These are phyloP conservation scores for Antrodiella citrinella DNA, from an alignment of 768 basidiomycete species.

Conservation along the genomic window DNA sequence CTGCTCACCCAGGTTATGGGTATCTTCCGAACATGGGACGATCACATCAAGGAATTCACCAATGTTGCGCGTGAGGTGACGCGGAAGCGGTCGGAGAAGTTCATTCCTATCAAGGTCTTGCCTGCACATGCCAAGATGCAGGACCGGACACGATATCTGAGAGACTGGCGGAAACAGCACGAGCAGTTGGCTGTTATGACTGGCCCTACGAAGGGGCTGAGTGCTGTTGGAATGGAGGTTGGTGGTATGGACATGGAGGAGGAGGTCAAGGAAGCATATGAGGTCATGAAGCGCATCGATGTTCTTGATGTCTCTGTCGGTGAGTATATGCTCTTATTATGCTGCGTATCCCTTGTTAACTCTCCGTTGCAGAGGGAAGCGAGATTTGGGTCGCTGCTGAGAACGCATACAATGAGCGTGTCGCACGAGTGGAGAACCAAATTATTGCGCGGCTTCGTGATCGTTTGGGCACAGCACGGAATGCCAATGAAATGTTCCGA, in stretches of 20 bases:
- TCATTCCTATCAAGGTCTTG: constrained; percentile 93
- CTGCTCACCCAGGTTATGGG: constrained; percentile 66
- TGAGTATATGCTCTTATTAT: constrained; percentile 27
- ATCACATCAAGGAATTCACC: constrained; percentile 57
- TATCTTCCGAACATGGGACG: constrained; percentile 58
- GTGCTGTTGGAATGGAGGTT: constrained; percentile 63
- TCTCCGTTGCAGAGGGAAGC: constrained; percentile 71
- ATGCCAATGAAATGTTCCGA: constrained; percentile 99
- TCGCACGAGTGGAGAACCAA: constrained; percentile 96
- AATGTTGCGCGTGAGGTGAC: constrained; percentile 82
- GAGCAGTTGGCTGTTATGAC: constrained; percentile 98
- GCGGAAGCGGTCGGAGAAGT: constrained; percentile 80
- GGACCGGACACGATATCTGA: constrained; percentile 77
- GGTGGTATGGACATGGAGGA: constrained; percentile 97
- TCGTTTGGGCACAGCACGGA: constrained; percentile 87
- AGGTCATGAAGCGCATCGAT: constrained; percentile 94
- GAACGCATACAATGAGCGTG: constrained; percentile 95
- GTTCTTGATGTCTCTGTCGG: constrained; percentile 91
- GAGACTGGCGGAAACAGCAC: constrained; percentile 94
- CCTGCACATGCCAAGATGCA: constrained; percentile 89
- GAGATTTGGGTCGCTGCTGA: constrained; percentile 98
- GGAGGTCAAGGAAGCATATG: constrained; percentile 93
- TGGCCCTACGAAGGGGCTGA: constrained; percentile 82
- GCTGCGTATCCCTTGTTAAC: constrained; percentile 2
- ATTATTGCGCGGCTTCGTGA: constrained; percentile 92